Evolutionary conservation across 805 yeast species (phyloP).

Genomic region (Barnettozyma pratensis): DNA sequence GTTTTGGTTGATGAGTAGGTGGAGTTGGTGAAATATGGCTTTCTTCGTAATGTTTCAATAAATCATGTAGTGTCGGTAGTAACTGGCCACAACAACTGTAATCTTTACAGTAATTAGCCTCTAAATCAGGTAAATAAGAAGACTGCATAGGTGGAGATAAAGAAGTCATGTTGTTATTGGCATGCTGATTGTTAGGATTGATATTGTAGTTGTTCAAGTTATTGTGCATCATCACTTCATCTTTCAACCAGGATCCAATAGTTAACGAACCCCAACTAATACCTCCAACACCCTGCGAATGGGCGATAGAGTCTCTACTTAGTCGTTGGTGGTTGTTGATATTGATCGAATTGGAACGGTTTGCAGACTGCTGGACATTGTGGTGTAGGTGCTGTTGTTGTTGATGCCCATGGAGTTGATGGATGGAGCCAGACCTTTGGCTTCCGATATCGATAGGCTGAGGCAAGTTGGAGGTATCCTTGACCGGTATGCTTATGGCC

Average conservation of each 20-base stretch:
- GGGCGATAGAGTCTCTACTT: slow-evolving; percentile 88
- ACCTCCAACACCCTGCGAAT: slow-evolving; percentile 97
- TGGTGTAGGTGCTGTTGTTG: slow-evolving; percentile 15
- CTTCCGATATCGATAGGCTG: slow-evolving; percentile 35
- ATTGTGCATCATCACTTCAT: slow-evolving; percentile 69
- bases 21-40: slow-evolving; percentile 74
- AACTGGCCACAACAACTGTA: slow-evolving; percentile 93
- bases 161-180: slow-evolving; percentile 9
- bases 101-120: slow-evolving; percentile 94
- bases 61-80: slow-evolving; percentile 89
- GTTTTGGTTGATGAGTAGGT: slow-evolving; percentile 42
- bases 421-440: slow-evolving; percentile 28
- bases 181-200: slow-evolving; percentile 8
- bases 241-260: slow-evolving; percentile 93
- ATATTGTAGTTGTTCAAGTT: slow-evolving; percentile 11
- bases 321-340: slow-evolving; percentile 40
- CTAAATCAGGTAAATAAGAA: slow-evolving; percentile 85
- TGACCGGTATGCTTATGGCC: slow-evolving; percentile 30
- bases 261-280: slow-evolving; percentile 95
- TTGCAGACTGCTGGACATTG: slow-evolving; percentile 2
- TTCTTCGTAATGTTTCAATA: slow-evolving; percentile 92
- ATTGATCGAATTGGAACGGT: slow-evolving; percentile 19
- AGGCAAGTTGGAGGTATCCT: background rate
- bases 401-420: slow-evolving; percentile 4
- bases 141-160: slow-evolving; percentile 63